These are phyloP conservation scores for Picochlorum sp. DNA, from an alignment of 139 green algal species.

Conservation along the genomic window DNA sequence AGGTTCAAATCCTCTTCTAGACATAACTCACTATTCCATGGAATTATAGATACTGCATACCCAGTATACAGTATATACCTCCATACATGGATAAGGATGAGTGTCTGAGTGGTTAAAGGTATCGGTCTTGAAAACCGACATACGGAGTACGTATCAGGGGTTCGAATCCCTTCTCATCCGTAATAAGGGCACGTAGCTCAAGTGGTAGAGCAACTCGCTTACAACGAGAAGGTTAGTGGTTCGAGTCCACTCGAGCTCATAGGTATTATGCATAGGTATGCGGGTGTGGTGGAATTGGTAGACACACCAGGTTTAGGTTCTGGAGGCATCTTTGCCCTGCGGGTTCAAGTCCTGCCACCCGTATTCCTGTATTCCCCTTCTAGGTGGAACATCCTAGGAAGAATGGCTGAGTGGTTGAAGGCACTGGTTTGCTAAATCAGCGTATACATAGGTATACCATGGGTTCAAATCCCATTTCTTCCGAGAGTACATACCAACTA, in stretches of 20 bases:
- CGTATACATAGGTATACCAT: slow-evolving; percentile 38
- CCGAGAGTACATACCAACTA: slow-evolving; percentile 6
- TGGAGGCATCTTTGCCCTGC: slow-evolving; percentile 6
- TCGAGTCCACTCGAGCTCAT: slow-evolving; percentile 16
- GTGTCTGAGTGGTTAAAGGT: slow-evolving; percentile 50
- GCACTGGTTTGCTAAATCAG: slow-evolving; percentile 49
- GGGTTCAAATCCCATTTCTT: slow-evolving; percentile 35
- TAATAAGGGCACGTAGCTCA: slow-evolving; percentile 18
- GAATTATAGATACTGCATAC: no score
- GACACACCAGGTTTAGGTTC: slow-evolving; percentile 21
- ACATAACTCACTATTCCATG: no score
- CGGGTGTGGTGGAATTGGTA: slow-evolving; percentile 20
- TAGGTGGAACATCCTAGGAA: slow-evolving; percentile 1
- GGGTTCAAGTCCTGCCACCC: slow-evolving; percentile 22
- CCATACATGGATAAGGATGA: slow-evolving; percentile 27
- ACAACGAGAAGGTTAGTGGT: slow-evolving; percentile 23
- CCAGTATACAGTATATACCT: no score
- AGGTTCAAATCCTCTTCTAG: slow-evolving; percentile 9
- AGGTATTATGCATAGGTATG: neutral
- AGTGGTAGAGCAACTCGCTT: slow-evolving; percentile 30
- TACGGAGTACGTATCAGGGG: slow-evolving; percentile 3
- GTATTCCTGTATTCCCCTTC: slow-evolving; percentile 1
- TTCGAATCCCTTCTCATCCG: slow-evolving; percentile 7
- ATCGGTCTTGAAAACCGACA: slow-evolving; percentile 44
- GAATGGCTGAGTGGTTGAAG: slow-evolving; percentile 34